Conservation (phyloP, 257 asterid genomes). For the Cinchona pubescens region DNA sequence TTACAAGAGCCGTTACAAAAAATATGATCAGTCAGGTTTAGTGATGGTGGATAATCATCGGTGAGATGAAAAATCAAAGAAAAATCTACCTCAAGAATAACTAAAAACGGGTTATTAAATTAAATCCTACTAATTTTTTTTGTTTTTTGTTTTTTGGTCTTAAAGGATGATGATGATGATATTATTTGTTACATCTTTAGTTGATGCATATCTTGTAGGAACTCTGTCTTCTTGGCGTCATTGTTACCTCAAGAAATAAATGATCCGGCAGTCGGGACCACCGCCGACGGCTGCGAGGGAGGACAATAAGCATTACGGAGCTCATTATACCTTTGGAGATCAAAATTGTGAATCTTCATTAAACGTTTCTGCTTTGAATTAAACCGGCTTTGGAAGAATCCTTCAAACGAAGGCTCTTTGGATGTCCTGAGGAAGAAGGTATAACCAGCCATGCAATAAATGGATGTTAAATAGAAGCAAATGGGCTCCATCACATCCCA, state of each 20-base stretch:
- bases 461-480: constrained; percentile 75
- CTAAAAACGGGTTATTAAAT: not conserved
- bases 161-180: not conserved
- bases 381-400: constrained; percentile 71
- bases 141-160: not conserved
- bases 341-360: constrained; percentile 52
- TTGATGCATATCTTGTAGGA: not conserved
- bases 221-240: not conserved
- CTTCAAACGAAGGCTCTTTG: constrained; percentile 78
- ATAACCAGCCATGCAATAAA: constrained; percentile 77
- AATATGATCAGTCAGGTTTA: not conserved
- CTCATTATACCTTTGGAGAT: constrained; percentile 53
- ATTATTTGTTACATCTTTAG: not conserved
- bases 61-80: not conserved
- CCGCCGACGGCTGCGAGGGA: not conserved
- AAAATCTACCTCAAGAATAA: not conserved
- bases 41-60: not conserved
- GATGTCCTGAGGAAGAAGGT: constrained; percentile 70
- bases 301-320: constrained; percentile 47
- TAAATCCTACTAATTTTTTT: too few species aligned
- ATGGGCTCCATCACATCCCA: constrained; percentile 99
- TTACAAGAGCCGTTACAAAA: constrained; percentile 20
- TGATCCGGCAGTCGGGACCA: constrained; percentile 4
- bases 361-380: constrained; percentile 53
- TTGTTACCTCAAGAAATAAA: constrained; percentile 21